Evolutionary conservation across 305 asterid species (phyloP).

Genomic region (Fraxinus xanthoxyloides): DNA sequence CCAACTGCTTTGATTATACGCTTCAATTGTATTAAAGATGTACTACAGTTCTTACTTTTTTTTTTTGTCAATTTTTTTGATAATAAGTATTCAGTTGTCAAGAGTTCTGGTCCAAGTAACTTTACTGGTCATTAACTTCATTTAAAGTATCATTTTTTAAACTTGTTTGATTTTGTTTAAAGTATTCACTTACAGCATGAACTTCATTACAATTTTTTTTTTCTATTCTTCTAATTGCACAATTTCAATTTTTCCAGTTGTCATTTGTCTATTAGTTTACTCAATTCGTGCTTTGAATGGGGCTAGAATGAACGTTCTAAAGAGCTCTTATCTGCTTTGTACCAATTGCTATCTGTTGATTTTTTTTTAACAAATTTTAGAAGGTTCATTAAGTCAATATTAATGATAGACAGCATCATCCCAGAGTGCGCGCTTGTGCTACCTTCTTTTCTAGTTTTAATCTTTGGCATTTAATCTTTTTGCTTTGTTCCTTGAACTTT

Average conservation of each 20-base stretch:
- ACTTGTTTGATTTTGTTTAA: neutral
- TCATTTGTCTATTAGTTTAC: neutral
- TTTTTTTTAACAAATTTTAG: neutral
- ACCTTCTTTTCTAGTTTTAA: neutral
- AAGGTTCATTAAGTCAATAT: neutral
- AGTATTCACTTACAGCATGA: neutral
- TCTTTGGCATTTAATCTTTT: neutral
- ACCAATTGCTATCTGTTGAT: neutral
- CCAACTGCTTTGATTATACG: slow-evolving; percentile 2
- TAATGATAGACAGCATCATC: neutral
- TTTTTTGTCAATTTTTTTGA: neutral
- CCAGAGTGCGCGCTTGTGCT: neutral
- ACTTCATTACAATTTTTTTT: neutral
- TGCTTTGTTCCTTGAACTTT: slow-evolving; percentile 12
- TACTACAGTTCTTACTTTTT: neutral
- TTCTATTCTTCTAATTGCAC: neutral
- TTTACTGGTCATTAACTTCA: neutral
- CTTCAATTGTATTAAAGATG: slow-evolving; percentile 7
- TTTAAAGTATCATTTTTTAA: neutral
- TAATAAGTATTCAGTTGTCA: neutral
- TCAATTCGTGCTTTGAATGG: neutral
- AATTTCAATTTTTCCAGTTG: neutral
- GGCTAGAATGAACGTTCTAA: neutral
- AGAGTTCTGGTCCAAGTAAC: neutral
- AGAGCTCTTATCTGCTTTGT: neutral